Evolutionary conservation across 306 rosid species (phyloP), one percentile per base, ranked within the genome.

Genomic region (Astragalus glycyphyllos): DNA sequence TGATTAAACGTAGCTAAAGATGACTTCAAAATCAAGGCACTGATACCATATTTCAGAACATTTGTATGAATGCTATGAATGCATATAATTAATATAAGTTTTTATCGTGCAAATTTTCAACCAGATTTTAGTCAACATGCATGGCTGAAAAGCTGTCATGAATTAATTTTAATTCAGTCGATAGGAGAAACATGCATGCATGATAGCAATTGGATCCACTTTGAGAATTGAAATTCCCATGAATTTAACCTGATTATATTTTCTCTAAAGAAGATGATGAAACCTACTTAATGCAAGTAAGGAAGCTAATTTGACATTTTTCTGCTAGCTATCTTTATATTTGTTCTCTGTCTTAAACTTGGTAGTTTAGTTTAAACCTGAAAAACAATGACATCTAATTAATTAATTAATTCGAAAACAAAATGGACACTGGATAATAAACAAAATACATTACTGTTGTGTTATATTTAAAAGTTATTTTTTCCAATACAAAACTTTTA

Each of bases 161-260:
- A 57, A 15, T 26, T 31, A 38, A 72, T 62, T 45, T 61, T 44
- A 58, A 73, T 48, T 48, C 46, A 5, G 64, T 67, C 50, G 45
- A 41, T 13, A 11, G 23, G 79, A 53, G 64, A 35, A 60, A 61
- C 65, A 73, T 81, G 61, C 80, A 72, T 77, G 71, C 79, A 68
- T 73, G 83, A 48, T 72, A 64, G 57, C 77, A 77, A 65, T 47
- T 56, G 58, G 69, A 40, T 10, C 31, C 31, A 57, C 41, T 79
- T 59, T 60, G 50, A 38, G 65, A 56, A 44, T 48, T 17, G 74
- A 48, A 58, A 76, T 60, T 68, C 68, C 68, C 32, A 35, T 44
- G 61, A 41, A n/a, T n/a, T 47, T 65, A 56, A 31, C 29, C 44
- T 37, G 6, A 35, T 64, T 40, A 2, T 44, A 42, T 74, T 50